Percentiles rank a stretch among this genome's conserved stretches.
These are phyloP conservation scores for Jatropha podagrica DNA, from an alignment of 441 rosid species.

Conservation along the genomic window DNA sequence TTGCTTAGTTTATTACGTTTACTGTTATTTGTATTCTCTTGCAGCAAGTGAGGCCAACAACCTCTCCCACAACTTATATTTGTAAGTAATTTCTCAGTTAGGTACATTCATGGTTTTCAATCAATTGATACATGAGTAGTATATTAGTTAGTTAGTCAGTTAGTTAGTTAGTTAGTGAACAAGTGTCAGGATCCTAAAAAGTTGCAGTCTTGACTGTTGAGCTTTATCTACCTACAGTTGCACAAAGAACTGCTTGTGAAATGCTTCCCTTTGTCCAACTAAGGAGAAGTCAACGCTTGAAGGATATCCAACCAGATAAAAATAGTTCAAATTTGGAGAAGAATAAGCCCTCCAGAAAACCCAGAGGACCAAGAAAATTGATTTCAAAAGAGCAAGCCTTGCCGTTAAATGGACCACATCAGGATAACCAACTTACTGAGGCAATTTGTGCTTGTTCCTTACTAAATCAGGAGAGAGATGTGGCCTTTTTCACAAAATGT, in stretches of 20 bases:
- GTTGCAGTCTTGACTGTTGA: not conserved
- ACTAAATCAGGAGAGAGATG: not conserved
- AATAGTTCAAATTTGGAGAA: not conserved
- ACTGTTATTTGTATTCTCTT: not conserved
- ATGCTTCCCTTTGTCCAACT: not conserved
- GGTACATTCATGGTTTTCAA: not conserved
- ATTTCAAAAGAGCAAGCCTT: no score
- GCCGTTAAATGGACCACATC: no score
- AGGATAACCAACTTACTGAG: not conserved
- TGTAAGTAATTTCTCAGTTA: not conserved
- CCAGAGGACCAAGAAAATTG: not conserved
- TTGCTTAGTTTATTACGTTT: not conserved
- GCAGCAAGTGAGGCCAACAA: not conserved
- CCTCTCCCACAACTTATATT: not conserved
- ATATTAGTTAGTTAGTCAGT: no score
- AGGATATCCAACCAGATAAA: conserved; percentile 2
- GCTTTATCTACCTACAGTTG: not conserved
- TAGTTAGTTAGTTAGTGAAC: no score
- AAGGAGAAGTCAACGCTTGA: conserved; percentile 14
- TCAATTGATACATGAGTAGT: not conserved
- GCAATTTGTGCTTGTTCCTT: not conserved
- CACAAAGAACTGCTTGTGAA: not conserved
- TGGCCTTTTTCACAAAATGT: not conserved
- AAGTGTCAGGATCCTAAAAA: not conserved
- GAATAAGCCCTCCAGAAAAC: not conserved